These are phyloP conservation scores for Schwanniomyces sp. DNA, from an alignment of 805 yeast species.

Conservation along the genomic window DNA sequence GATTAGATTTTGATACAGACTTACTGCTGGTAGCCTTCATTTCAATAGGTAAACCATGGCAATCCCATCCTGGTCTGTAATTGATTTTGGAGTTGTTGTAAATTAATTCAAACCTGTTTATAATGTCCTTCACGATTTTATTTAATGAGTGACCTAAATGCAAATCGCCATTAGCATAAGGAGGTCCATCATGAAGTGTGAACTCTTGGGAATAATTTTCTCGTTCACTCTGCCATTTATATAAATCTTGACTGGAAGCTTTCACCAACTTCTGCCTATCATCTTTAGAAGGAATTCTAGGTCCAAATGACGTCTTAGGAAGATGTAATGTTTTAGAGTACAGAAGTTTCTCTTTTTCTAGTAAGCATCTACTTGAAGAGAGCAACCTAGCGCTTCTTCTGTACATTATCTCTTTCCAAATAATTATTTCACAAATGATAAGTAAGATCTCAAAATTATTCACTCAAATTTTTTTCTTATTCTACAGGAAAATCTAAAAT, in stretches of 20 bases:
- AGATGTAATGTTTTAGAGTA: constrained; percentile 57
- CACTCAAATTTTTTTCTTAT: background rate
- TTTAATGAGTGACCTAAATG: constrained; percentile 93
- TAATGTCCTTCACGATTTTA: constrained; percentile 84
- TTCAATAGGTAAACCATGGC: constrained; percentile 97
- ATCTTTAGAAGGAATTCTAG: constrained; percentile 52
- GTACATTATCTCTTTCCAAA: background rate
- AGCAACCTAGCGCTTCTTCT: background rate
- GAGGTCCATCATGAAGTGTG: constrained; percentile 94
- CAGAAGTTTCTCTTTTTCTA: constrained; percentile 7
- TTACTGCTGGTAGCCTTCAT: constrained; percentile 58
- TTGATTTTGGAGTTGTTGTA: constrained; percentile 57
- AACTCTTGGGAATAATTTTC: constrained; percentile 43
- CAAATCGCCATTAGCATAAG: constrained; percentile 93
- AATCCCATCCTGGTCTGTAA: constrained; percentile 97
- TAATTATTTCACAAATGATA: background rate
- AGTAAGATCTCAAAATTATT: background rate
- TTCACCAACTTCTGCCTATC: constrained; percentile 41
- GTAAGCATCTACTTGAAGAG: constrained; percentile 1
- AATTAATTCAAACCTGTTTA: constrained; percentile 67
- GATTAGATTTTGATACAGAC: constrained; percentile 28
- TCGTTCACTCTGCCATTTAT: constrained; percentile 52
- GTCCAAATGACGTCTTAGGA: constrained; percentile 61
- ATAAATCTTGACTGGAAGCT: constrained; percentile 57
- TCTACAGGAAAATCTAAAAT: background rate